These are phyloP conservation scores for Holtermannia corniformis DNA, from an alignment of 768 basidiomycete species.

Conservation along the genomic window DNA sequence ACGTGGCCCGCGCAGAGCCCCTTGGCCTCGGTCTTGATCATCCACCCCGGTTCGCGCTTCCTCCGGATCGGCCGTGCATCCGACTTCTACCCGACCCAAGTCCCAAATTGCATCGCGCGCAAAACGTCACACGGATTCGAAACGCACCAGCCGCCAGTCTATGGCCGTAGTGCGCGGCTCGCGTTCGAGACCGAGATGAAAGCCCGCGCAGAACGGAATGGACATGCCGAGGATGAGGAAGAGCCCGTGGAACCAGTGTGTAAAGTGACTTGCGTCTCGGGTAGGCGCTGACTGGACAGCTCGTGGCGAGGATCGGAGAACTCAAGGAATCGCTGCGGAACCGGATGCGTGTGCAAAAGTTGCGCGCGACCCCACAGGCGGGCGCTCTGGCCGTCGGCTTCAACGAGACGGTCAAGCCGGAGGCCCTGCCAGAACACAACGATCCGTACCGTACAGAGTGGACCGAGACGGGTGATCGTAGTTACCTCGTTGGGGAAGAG, in stretches of 20 bases:
- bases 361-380: slow-evolving; percentile 41
- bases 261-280: neutral
- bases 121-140: neutral
- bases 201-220: slow-evolving; percentile 5
- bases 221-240: slow-evolving; percentile 6
- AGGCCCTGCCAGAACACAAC: slow-evolving; percentile 73
- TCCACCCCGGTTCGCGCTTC: slow-evolving; percentile 43
- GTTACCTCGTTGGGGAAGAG: slow-evolving; percentile 22
- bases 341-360: slow-evolving; percentile 48
- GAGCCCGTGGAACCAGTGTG: slow-evolving; percentile 4
- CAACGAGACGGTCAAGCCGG: slow-evolving; percentile 74
- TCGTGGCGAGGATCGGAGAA: slow-evolving; percentile 61
- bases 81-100: slow-evolving; percentile 39
- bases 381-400: slow-evolving; percentile 44
- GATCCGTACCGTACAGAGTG: slow-evolving; percentile 78
- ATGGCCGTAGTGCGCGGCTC: neutral
- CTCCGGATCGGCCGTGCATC: slow-evolving; percentile 42
- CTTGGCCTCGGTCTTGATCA: slow-evolving; percentile 32
- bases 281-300: slow-evolving; percentile 10
- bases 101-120: slow-evolving; percentile 38
- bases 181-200: neutral
- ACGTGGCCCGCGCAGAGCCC: no score
- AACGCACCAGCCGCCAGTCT: neutral
- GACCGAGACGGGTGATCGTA: slow-evolving; percentile 59
- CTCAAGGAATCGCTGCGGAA: slow-evolving; percentile 41